Base-by-base conservation (phyloP, 192 early-diverging fungal species). In the Podila horticola region DNA sequence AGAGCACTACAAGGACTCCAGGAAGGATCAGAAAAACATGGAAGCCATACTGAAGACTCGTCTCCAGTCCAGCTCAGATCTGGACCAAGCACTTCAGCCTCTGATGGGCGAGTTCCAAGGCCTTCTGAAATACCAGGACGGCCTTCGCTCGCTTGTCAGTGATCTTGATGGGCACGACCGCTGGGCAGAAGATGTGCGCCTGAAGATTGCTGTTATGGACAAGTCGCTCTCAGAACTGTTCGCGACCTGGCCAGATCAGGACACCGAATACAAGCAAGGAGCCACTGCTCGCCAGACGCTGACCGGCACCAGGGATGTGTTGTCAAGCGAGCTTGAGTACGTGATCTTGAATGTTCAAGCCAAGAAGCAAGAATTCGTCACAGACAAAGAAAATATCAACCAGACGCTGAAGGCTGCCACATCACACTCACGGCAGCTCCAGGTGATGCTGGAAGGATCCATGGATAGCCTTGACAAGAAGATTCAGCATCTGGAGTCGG, bases 121-220 rank as follows among this genome's bases (percentile, higher is more conserved):
- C 5, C 57, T 81, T 9, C 67, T 81, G 9, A 22, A n/a, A 8
- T 81, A 81, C 36, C 77, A 81, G 20, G 57, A 81, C 15, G 66
- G 77, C 3, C 59, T 81, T 34, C 70, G 77, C 11, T 24, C 38
- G 29, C 28, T 65, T 10, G 62, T 24, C 24, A 55, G 20, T 31
- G 62, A 69, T 34, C 29, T 81, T 48, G 48, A 36, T 36, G 34
- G 34, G 17, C 61, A 72, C 26, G 31, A 29, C 3, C 55, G 61
- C 10, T 72, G 77, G 70, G 26, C 29, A 3, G 11, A 34, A 41
- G 64, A 50, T 24, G 26, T 41, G 5, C 28, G 17, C 34, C 11
- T 34, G 6, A 63, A 33, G n/a, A 31, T 79, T 26, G 59, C 66
- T 17, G 49, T 50, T 8, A 34, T 66, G 13, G 65, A 67, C 30